These are phyloP conservation scores for Fusarium aywerte DNA, from an alignment of 2,329 filamentous ascomycete species.

Conservation along the genomic window DNA sequence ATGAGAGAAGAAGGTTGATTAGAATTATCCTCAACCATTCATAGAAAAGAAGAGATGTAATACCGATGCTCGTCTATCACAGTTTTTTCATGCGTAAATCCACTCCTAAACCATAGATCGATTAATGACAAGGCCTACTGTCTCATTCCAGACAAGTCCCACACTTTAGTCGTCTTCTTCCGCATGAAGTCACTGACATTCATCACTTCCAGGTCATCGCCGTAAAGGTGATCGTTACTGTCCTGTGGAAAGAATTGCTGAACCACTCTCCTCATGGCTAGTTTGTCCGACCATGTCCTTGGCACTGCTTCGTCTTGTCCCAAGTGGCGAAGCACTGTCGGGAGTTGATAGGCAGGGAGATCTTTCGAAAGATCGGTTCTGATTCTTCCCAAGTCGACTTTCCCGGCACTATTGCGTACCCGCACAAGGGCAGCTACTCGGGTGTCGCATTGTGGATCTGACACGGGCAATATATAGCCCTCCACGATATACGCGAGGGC, in stretches of 20 bases:
- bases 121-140: neutral
- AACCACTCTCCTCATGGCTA: neutral
- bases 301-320: neutral
- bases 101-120: neutral
- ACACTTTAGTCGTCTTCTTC: neutral
- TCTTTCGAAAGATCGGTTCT: neutral
- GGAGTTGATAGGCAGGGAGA: conserved; percentile 1
- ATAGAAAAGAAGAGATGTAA: neutral
- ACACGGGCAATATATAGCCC: neutral
- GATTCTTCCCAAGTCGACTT: neutral
- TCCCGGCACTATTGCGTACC: neutral
- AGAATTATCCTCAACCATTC: neutral
- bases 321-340: neutral
- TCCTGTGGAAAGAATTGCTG: conserved; percentile 1
- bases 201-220: neutral
- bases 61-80: neutral
- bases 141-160: conserved; percentile 1
- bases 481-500: neutral
- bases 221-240: neutral
- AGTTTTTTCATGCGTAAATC: neutral
- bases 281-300: neutral
- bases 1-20: neutral
- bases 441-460: conserved; percentile 2
- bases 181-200: neutral
- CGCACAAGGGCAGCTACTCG: neutral